Conservation (phyloP, 495 filamentous ascomycete genomes). For the Daldinia childiae region DNA sequence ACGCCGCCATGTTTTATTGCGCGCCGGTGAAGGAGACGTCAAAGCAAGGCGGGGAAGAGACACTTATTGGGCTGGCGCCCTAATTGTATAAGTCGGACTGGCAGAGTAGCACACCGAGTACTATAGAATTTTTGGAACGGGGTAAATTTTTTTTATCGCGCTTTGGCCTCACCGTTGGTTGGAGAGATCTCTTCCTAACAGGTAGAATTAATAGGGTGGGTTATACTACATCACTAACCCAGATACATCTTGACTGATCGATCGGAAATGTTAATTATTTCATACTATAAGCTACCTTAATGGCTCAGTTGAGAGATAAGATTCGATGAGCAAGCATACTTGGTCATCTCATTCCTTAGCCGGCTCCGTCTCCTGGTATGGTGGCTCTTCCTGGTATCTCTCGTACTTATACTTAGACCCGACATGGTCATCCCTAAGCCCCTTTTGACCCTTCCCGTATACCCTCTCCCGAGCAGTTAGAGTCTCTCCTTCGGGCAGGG, state of each 20-base stretch:
- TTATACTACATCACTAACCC: background rate
- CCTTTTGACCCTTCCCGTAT: conserved; percentile 65
- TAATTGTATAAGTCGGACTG: background rate
- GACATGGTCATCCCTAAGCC: conserved; percentile 62
- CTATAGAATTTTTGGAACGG: background rate
- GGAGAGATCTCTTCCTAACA: background rate
- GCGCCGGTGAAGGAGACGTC: conserved; percentile 21
- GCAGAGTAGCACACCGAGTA: background rate
- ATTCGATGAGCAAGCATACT: background rate
- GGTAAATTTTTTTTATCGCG: background rate
- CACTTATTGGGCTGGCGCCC: no score
- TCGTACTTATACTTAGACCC: conserved; percentile 67
- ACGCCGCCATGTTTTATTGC: background rate
- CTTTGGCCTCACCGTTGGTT: background rate
- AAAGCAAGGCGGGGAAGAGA: conserved; percentile 17
- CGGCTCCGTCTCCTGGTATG: conserved; percentile 40
- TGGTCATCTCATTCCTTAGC: conserved; percentile 3
- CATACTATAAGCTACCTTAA: background rate
- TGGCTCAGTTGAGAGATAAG: background rate
- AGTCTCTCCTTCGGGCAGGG: conserved; percentile 50
- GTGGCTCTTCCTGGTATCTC: conserved; percentile 62
- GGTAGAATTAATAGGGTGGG: background rate
- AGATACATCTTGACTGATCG: background rate
- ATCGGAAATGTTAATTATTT: background rate
- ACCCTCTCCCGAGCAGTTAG: conserved; percentile 69